These are phyloP conservation scores for Leccinum subgranulosum DNA, from an alignment of 768 basidiomycete species.

Conservation along the genomic window DNA sequence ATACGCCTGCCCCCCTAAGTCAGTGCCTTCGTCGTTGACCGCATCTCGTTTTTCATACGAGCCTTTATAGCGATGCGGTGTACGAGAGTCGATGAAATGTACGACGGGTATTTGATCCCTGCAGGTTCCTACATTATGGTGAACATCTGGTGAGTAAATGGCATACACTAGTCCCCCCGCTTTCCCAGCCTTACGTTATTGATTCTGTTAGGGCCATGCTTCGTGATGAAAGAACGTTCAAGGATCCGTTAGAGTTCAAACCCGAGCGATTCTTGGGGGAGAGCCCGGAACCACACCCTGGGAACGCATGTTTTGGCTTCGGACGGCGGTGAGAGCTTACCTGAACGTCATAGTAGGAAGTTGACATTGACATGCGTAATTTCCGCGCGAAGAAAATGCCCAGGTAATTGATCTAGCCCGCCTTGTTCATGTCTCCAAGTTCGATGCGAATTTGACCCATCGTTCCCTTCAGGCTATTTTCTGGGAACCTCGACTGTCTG, in stretches of 20 bases:
- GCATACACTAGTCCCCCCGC: background rate
- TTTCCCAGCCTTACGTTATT: background rate
- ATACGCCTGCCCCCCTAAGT: constrained; percentile 15
- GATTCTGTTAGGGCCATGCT: constrained; percentile 14
- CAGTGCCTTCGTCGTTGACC: background rate
- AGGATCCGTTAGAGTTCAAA: constrained; percentile 18
- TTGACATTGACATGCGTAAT: background rate
- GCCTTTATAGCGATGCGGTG: constrained; percentile 6
- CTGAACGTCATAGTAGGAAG: background rate
- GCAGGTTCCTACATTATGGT: constrained; percentile 12
- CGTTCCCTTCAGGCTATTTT: constrained; percentile 2
- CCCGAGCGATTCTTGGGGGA: constrained; percentile 24
- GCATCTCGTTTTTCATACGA: background rate
- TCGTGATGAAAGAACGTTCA: constrained; percentile 15
- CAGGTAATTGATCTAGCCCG: background rate
- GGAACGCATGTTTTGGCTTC: constrained; percentile 17
- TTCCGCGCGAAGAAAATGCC: background rate
- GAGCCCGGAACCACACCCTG: constrained; percentile 13
- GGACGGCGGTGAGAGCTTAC: constrained; percentile 15
- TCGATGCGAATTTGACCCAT: background rate
- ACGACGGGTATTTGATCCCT: constrained; percentile 23
- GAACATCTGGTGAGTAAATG: constrained; percentile 15
- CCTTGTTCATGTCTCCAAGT: background rate
- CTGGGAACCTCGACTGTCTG: constrained; percentile 27
- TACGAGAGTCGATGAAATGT: constrained; percentile 12